A percentile compares a stretch with the other conserved stretches of the same genome.
These are phyloP conservation scores for Coleophoma crateriformis DNA, from an alignment of 2,329 filamentous ascomycete species.

Conservation along the genomic window DNA sequence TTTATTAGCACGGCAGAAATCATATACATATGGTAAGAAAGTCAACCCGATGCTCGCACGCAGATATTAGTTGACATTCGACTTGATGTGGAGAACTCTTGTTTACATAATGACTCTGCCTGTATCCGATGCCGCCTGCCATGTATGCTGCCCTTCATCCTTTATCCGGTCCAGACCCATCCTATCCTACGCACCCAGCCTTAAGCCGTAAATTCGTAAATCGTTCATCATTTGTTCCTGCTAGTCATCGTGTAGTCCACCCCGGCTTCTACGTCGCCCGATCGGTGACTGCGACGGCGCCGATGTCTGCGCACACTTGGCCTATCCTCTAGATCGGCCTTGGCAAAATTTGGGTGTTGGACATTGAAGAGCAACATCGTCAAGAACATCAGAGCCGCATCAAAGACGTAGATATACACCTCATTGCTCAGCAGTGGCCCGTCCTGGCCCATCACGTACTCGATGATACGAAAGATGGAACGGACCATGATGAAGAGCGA, in stretches of 20 bases:
- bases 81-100: too few species aligned
- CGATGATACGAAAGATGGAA: constrained; percentile 36
- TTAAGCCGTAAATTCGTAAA: too few species aligned
- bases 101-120: too few species aligned
- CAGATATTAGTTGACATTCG: too few species aligned
- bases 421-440: constrained; percentile 36
- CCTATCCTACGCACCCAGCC: too few species aligned
- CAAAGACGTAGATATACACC: constrained; percentile 34
- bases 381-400: constrained; percentile 32
- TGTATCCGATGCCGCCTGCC: too few species aligned
- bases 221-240: too few species aligned
- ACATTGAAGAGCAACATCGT: constrained; percentile 28
- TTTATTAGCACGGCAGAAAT: too few species aligned
- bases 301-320: not conserved
- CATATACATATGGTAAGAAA: too few species aligned
- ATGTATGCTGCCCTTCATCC: too few species aligned
- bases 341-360: constrained; percentile 19
- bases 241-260: not conserved
- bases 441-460: constrained; percentile 34
- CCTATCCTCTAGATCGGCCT: not conserved
- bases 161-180: too few species aligned
- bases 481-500: constrained; percentile 36
- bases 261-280: not conserved
- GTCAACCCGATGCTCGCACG: too few species aligned
- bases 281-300: not conserved